Evolutionary conservation across 2,329 filamentous ascomycete species (phyloP).

Genomic region (Penicillium sp.): DNA sequence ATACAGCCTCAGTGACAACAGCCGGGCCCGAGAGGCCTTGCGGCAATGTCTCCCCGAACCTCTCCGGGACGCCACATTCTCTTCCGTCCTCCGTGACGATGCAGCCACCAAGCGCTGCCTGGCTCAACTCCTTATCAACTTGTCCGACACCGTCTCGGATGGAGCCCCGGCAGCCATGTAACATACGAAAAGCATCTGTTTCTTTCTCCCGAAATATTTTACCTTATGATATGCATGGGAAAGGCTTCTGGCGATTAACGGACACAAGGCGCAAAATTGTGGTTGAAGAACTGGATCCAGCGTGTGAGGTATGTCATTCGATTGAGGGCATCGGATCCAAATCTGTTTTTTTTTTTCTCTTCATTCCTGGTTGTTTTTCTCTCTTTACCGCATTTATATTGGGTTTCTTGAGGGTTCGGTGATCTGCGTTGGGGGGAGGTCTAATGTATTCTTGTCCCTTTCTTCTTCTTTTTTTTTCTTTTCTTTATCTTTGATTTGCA

Average conservation of each 20-base stretch:
- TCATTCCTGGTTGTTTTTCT: conserved; percentile 20
- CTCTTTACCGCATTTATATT: conserved; percentile 21
- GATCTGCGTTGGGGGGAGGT: conserved; percentile 24
- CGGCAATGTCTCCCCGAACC: conserved; percentile 95
- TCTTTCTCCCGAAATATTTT: conserved; percentile 37
- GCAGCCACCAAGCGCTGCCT: conserved; percentile 97
- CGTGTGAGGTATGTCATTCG: conserved; percentile 13
- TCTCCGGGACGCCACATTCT: conserved; percentile 97
- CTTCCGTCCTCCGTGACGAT: conserved; percentile 91
- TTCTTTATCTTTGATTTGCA: conserved; percentile 13
- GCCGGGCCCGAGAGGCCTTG: conserved; percentile 88
- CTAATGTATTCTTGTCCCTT: conserved; percentile 29
- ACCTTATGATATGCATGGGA: conserved; percentile 45
- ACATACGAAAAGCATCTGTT: conserved; percentile 36
- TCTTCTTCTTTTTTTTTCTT: conserved; percentile 12
- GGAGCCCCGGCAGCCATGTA: conserved; percentile 43
- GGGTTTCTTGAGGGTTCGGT: conserved; percentile 24
- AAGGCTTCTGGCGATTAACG: conserved; percentile 43
- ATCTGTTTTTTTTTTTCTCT: conserved; percentile 15
- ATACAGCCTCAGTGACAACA: conserved; percentile 85
- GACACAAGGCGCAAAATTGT: conserved; percentile 41
- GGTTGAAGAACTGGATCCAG: conserved; percentile 20
- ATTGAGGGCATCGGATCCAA: conserved; percentile 13
- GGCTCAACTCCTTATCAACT: conserved; percentile 93
- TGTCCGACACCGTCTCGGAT: conserved; percentile 81